Percentiles rank a stretch among this genome's conserved stretches.
These are phyloP conservation scores for Blastocystis hominis DNA, from an alignment of 352 stramenopile species.

Conservation along the genomic window DNA sequence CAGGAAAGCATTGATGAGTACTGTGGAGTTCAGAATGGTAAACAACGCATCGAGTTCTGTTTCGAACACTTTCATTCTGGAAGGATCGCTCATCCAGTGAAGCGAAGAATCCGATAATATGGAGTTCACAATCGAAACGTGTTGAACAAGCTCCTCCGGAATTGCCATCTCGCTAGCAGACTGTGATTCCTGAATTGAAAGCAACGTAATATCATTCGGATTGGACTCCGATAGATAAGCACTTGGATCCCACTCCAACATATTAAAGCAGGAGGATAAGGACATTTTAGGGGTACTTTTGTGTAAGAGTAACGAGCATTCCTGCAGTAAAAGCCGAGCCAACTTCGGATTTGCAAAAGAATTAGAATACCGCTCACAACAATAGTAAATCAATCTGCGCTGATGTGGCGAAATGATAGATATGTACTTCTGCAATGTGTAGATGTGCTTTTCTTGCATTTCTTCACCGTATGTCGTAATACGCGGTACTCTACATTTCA, in stretches of 20 bases:
- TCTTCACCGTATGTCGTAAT: not conserved
- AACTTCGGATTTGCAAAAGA: not conserved
- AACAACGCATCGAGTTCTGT: not conserved
- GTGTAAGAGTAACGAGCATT: not conserved
- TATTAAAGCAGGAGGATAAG: not conserved
- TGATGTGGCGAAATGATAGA: not conserved
- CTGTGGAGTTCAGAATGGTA: not conserved
- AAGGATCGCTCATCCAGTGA: not conserved
- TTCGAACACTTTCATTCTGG: not conserved
- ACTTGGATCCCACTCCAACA: not conserved
- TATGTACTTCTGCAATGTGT: not conserved
- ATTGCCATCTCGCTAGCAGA: not conserved
- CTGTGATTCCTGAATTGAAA: no score
- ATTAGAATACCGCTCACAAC: not conserved
- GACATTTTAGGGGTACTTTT: not conserved
- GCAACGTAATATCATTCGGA: no score
- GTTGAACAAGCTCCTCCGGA: not conserved
- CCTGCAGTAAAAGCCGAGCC: not conserved
- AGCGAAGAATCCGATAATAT: not conserved
- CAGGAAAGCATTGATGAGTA: not conserved
- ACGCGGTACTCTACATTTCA: not conserved
- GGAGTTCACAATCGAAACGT: not conserved
- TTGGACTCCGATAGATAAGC: not conserved
- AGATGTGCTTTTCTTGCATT: not conserved
- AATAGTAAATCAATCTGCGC: not conserved